phyloP scores from a whole-genome alignment of 768 basidiomycete genomes.

The Tylopilus rubrobrunneus region DNA sequence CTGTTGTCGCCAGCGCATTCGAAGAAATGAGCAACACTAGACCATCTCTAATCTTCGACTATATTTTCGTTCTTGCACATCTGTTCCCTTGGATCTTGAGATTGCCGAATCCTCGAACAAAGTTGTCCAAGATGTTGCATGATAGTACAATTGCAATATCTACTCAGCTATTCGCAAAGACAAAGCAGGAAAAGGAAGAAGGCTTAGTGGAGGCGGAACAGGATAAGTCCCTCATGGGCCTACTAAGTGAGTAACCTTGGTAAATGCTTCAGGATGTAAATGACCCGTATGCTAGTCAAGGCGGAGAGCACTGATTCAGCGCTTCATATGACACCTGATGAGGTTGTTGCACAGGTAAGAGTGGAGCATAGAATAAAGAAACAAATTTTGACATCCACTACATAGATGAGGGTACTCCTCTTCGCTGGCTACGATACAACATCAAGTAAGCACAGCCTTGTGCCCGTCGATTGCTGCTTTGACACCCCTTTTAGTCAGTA shows the following conservation, averaged over 20 bases:
- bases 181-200: constrained; percentile 31
- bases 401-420: too few relatives aligned
- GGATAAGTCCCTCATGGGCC: constrained; percentile 37
- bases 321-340: constrained; percentile 36
- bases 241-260: constrained; percentile 29
- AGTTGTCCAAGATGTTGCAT: constrained; percentile 26
- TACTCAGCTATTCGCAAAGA: constrained; percentile 29
- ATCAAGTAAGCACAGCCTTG: too few relatives aligned
- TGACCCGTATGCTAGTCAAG: constrained; percentile 29
- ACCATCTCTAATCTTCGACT: constrained; percentile 15
- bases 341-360: constrained; percentile 35
- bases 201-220: constrained; percentile 22
- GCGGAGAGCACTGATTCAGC: constrained; percentile 31
- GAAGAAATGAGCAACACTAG: constrained; percentile 23
- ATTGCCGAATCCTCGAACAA: constrained; percentile 31
- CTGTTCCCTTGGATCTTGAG: constrained; percentile 27
- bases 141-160: constrained; percentile 32
- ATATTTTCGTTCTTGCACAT: constrained; percentile 25
- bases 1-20: constrained; percentile 15
- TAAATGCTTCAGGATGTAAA: neutral
- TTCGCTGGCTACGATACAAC: too few relatives aligned
- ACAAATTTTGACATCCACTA: too few relatives aligned
- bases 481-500: too few relatives aligned
- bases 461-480: too few relatives aligned
- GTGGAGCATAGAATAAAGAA: neutral